phyloP scores from a whole-genome alignment of 306 rosid genomes.

The Calophaca sinica region DNA sequence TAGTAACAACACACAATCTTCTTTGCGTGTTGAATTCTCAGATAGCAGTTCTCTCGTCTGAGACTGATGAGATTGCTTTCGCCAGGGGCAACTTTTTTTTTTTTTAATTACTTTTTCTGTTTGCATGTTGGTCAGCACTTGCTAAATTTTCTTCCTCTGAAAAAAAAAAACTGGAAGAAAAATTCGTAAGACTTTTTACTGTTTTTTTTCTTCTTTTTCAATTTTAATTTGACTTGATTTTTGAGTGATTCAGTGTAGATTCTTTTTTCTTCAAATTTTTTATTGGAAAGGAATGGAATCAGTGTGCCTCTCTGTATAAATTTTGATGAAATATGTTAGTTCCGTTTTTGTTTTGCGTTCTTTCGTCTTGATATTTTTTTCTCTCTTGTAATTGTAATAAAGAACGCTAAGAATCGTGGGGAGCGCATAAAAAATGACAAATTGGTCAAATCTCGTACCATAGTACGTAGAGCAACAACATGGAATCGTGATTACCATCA shows the following conservation, averaged over 20 bases:
- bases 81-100: not conserved
- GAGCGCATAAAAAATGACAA: no score
- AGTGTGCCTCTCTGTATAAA: conserved; percentile 42
- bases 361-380: not conserved
- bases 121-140: conserved; percentile 1
- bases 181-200: not conserved
- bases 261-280: conserved; percentile 23
- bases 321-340: conserved; percentile 29
- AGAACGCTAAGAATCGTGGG: no score
- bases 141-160: conserved; percentile 22
- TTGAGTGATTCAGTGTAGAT: conserved; percentile 30
- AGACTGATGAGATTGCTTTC: not conserved
- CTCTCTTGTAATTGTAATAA: no score
- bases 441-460: no score
- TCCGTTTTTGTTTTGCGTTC: not conserved
- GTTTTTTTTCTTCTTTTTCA: not conserved
- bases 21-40: conserved; percentile 38
- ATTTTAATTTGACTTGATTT: conserved; percentile 39
- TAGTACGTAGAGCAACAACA: no score
- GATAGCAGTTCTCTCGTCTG: conserved; percentile 36
- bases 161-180: conserved; percentile 16
- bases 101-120: not conserved
- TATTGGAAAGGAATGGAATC: conserved; percentile 37
- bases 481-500: no score
- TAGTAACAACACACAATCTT: conserved; percentile 45